Percentiles rank a stretch among this genome's conserved stretches.
Evolutionary conservation across 441 rosid genomes (phyloP).

Genomic region (Adansonia grandidieri): DNA sequence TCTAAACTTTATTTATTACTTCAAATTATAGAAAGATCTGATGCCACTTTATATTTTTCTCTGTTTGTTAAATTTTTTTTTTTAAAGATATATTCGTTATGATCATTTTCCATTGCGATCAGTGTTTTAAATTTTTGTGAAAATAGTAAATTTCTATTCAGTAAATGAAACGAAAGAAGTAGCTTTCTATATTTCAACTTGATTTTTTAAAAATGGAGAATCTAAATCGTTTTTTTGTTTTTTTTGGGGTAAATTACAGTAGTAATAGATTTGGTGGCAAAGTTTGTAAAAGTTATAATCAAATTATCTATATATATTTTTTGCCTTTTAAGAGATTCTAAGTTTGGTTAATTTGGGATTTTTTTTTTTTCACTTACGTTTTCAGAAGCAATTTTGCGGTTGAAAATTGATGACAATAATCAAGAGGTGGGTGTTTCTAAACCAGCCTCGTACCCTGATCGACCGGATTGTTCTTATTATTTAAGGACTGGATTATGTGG

Average conservation of each 20-base stretch:
- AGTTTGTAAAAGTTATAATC: not conserved
- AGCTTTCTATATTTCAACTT: not conserved
- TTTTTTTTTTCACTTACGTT: constrained; percentile 23
- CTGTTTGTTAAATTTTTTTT: not conserved
- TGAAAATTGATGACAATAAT: constrained; percentile 53
- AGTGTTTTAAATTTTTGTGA: not conserved
- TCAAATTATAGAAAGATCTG: constrained; percentile 13
- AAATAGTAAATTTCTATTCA: not conserved
- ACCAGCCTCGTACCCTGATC: constrained; percentile 69
- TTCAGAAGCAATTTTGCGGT: constrained; percentile 53
- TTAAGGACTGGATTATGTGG: constrained; percentile 82
- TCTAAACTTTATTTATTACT: not conserved
- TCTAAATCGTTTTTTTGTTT: not conserved
- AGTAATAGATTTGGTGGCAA: not conserved
- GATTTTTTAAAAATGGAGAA: not conserved
- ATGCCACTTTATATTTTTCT: not conserved
- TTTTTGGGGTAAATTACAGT: not conserved
- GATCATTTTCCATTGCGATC: not conserved
- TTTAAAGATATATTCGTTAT: not conserved
- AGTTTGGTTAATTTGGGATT: constrained; percentile 26
- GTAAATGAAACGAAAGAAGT: not conserved
- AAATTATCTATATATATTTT: constrained; percentile 8
- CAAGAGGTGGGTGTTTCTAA: constrained; percentile 40
- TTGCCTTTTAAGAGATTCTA: not conserved
- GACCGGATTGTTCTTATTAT: constrained; percentile 78